Conservation (phyloP, 371 early-diverging fungal genomes). For the Gilbertella persicaria region DNA sequence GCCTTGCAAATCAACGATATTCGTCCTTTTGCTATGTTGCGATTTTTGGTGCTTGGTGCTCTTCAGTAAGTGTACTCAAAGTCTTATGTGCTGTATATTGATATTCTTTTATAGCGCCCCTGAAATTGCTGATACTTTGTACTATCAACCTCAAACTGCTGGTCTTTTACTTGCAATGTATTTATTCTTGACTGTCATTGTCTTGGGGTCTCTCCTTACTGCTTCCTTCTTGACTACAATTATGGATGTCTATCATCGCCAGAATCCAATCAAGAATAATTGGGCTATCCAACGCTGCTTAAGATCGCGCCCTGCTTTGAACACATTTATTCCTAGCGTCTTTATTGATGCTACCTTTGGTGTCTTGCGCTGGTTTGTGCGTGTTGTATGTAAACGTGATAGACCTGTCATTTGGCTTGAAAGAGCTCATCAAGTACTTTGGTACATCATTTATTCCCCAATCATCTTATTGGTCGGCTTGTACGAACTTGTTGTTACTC, state of each 20-base stretch:
- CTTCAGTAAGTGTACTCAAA: constrained; percentile 39
- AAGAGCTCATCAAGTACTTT: constrained; percentile 34
- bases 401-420: constrained; percentile 21
- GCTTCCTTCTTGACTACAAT: constrained; percentile 44
- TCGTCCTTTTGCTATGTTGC: constrained; percentile 28
- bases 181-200: constrained; percentile 33
- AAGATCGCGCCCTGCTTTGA: constrained; percentile 11
- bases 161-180: constrained; percentile 36
- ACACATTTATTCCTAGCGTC: constrained; percentile 29
- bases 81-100: not conserved
- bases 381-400: constrained; percentile 12
- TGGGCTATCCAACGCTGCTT: constrained; percentile 23
- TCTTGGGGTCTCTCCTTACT: constrained; percentile 32
- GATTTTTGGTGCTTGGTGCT: constrained; percentile 40
- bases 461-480: constrained; percentile 30
- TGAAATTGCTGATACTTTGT: constrained; percentile 37
- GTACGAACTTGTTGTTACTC: constrained; percentile 19
- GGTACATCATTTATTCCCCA: constrained; percentile 43
- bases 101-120: constrained; percentile 33
- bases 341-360: constrained; percentile 34
- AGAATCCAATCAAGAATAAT: constrained; percentile 21
- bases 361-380: constrained; percentile 7
- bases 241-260: constrained; percentile 21
- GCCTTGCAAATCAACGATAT: constrained; percentile 41
- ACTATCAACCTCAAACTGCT: constrained; percentile 35